phyloP scores from a whole-genome alignment of 441 rosid species.

The Arabidopsis lyrata region DNA sequence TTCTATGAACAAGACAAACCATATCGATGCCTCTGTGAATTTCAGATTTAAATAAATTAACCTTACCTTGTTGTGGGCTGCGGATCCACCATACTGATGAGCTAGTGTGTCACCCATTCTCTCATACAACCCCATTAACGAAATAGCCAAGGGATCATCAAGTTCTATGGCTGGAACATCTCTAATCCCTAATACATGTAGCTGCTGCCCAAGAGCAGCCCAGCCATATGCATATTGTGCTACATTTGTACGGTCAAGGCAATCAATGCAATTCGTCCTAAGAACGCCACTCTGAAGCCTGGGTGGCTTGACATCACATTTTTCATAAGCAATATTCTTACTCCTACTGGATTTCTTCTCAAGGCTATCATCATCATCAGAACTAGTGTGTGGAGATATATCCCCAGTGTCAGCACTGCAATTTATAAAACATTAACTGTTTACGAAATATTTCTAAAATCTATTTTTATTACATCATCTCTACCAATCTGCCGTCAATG shows the following conservation, averaged over 20 bases:
- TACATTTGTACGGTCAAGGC: conserved; percentile 99
- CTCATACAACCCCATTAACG: conserved; percentile 89
- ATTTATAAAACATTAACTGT: conserved; percentile 22
- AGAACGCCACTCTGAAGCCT: conserved; percentile 86
- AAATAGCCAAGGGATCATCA: conserved; percentile 81
- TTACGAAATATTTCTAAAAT: background rate
- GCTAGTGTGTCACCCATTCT: conserved; percentile 99
- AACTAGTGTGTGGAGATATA: conserved; percentile 49
- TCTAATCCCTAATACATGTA: conserved; percentile 72
- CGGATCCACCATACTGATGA: conserved; percentile 98
- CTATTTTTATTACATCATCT: background rate
- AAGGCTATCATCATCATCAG: conserved; percentile 47
- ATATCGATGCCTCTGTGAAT: conserved; percentile 8
- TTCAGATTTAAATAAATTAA: background rate
- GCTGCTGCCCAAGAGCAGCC: conserved; percentile 95
- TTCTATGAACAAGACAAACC: conserved; percentile 18
- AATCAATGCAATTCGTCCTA: conserved; percentile 98
- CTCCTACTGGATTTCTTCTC: conserved; percentile 47
- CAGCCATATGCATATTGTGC: conserved; percentile 99
- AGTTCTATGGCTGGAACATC: conserved; percentile 76
- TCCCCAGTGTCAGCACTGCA: conserved; percentile 52
- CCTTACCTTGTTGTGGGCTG: conserved; percentile 97
- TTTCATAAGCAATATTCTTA: conserved; percentile 49
- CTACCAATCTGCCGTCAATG: background rate
- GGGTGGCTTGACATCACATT: conserved; percentile 59